Evolutionary conservation across 2,329 filamentous ascomycete genomes (phyloP).

Genomic region (Blumeriella jaapii): DNA sequence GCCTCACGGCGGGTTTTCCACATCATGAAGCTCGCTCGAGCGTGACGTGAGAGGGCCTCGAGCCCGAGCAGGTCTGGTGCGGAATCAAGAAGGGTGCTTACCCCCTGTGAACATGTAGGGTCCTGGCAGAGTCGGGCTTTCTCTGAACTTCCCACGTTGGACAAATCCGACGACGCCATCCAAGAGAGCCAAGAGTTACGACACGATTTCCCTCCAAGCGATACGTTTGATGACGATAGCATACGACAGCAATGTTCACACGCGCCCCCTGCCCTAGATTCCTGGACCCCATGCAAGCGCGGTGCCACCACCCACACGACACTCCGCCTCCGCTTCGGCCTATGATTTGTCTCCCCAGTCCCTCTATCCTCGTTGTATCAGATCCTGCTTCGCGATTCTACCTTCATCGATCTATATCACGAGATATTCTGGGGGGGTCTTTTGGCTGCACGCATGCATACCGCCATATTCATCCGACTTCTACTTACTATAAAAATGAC

Average conservation of each 20-base stretch:
- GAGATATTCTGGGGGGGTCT: neutral
- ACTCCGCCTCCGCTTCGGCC: neutral
- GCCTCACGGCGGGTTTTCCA: slow-evolving; percentile 15
- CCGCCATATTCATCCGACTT: neutral
- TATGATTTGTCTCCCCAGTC: neutral
- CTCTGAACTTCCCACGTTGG: slow-evolving; percentile 29
- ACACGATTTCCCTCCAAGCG: slow-evolving; percentile 9
- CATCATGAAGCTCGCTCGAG: slow-evolving; percentile 11
- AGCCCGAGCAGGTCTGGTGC: slow-evolving; percentile 8
- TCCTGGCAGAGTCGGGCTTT: slow-evolving; percentile 50
- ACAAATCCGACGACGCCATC: neutral
- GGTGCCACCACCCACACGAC: slow-evolving; percentile 2
- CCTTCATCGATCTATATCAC: slow-evolving; percentile 5
- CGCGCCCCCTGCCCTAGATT: slow-evolving; percentile 11
- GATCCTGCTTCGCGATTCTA: neutral
- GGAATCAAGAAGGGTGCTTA: slow-evolving; percentile 19
- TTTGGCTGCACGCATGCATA: neutral
- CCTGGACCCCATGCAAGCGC: slow-evolving; percentile 5
- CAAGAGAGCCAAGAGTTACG: slow-evolving; percentile 4
- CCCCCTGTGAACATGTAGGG: slow-evolving; percentile 32
- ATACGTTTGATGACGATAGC: slow-evolving; percentile 15
- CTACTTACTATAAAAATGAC: neutral
- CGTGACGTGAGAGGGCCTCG: slow-evolving; percentile 10
- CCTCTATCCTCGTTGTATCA: neutral
- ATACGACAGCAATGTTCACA: slow-evolving; percentile 14